Evolutionary conservation across 768 basidiomycete species (phyloP).

Genomic region (Trichaptum fuscoviolaceum): DNA sequence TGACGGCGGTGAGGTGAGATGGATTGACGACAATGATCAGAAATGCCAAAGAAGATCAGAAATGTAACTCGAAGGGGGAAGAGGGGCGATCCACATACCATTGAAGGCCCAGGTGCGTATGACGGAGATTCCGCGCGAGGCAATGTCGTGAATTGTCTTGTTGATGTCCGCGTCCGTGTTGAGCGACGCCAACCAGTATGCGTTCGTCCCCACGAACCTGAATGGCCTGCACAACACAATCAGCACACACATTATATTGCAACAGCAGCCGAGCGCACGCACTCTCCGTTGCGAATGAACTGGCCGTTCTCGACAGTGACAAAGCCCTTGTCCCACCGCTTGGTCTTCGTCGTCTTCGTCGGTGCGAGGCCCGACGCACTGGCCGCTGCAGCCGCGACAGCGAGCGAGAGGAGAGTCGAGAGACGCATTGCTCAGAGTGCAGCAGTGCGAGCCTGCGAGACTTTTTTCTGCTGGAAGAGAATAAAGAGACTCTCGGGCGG

Average conservation of each 20-base stretch:
- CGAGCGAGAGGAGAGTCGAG: not conserved
- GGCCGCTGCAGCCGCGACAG: not conserved
- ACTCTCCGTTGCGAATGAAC: slow-evolving; percentile 55
- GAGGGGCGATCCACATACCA: slow-evolving; percentile 30
- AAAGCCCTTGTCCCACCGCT: slow-evolving; percentile 24
- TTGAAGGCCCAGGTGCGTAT: slow-evolving; percentile 72
- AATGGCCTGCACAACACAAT: slow-evolving; percentile 27
- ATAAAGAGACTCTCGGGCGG: not conserved
- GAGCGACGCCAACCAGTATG: slow-evolving; percentile 59
- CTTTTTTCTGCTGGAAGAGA: not conserved
- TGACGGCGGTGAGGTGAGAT: not conserved
- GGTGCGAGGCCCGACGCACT: slow-evolving; percentile 3
- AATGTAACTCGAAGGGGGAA: not conserved
- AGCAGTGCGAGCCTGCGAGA: not conserved
- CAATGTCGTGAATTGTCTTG: slow-evolving; percentile 52
- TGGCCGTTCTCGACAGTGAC: slow-evolving; percentile 39
- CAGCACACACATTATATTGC: not conserved
- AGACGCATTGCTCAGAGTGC: not conserved
- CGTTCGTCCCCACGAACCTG: slow-evolving; percentile 50
- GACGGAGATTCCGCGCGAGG: slow-evolving; percentile 48
- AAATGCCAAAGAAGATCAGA: not conserved
- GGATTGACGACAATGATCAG: not conserved
- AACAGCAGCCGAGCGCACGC: slow-evolving; percentile 8
- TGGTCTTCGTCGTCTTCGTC: not conserved
- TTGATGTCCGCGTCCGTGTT: slow-evolving; percentile 53